These are phyloP conservation scores for Trametes elegans DNA, from an alignment of 768 basidiomycete species.

Conservation along the genomic window DNA sequence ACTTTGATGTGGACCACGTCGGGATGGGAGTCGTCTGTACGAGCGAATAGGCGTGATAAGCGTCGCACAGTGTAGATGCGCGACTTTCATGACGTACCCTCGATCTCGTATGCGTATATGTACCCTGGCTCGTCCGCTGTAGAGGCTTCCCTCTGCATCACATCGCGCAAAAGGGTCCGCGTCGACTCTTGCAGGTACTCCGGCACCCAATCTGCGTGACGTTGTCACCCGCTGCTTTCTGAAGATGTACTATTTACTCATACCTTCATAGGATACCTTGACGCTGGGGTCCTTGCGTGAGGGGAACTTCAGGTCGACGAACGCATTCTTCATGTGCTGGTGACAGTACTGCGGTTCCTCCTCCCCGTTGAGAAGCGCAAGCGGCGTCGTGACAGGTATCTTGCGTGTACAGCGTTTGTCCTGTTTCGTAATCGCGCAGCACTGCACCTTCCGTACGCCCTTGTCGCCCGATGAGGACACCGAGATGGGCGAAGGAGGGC, in stretches of 20 bases:
- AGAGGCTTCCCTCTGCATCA: constrained; percentile 56
- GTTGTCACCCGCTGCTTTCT: no score
- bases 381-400: constrained; percentile 44
- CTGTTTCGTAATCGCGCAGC: constrained; percentile 62
- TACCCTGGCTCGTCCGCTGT: constrained; percentile 65
- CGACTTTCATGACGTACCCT: constrained; percentile 42
- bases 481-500: constrained; percentile 19
- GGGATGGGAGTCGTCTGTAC: constrained; percentile 34
- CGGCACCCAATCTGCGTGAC: constrained; percentile 63
- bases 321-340: constrained; percentile 59
- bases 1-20: constrained; percentile 68
- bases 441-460: constrained; percentile 40
- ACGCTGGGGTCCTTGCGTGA: constrained; percentile 15
- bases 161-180: constrained; percentile 49
- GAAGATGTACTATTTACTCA: not conserved
- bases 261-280: constrained; percentile 12
- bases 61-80: not conserved
- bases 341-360: constrained; percentile 53
- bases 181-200: constrained; percentile 60
- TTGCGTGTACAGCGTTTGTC: constrained; percentile 58
- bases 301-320: constrained; percentile 25
- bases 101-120: constrained; percentile 81
- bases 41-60: not conserved
- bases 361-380: constrained; percentile 31
- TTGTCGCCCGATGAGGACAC: constrained; percentile 3